Conservation (phyloP, 768 basidiomycete species). For the Xerocomellus intermedius region DNA sequence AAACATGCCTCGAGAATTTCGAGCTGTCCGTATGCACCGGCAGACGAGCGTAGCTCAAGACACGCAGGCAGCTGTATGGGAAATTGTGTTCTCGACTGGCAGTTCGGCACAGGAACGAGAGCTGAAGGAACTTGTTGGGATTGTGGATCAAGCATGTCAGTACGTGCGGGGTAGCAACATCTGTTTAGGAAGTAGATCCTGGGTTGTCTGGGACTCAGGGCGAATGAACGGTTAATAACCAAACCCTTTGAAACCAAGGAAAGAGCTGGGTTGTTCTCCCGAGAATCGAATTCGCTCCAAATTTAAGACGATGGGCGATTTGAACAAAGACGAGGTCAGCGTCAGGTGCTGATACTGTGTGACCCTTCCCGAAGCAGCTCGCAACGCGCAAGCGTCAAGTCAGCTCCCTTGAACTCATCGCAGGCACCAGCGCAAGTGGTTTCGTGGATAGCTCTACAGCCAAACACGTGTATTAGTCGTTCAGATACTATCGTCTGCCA, state of each 20-base stretch:
- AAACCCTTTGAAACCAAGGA: no score
- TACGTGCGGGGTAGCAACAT: neutral
- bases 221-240: neutral
- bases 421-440: neutral
- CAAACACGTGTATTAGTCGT: no score
- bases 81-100: slow-evolving; percentile 16
- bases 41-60: neutral
- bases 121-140: slow-evolving; percentile 12
- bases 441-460: no score
- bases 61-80: neutral
- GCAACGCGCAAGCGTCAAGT: no score
- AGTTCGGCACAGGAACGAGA: slow-evolving; percentile 10
- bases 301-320: no score
- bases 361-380: neutral
- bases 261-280: no score
- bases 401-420: neutral
- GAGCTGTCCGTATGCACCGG: slow-evolving; percentile 19
- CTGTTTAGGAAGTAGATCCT: slow-evolving; percentile 11
- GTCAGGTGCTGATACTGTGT: neutral
- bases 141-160: neutral
- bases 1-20: neutral
- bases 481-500: no score
- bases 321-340: neutral
- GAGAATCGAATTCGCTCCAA: no score
- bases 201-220: slow-evolving; percentile 24